A percentile compares a stretch with the other conserved stretches of the same genome.
Conservation (phyloP, 2,329 filamentous ascomycete genomes). For the Fusarium sterilihyphosum region DNA sequence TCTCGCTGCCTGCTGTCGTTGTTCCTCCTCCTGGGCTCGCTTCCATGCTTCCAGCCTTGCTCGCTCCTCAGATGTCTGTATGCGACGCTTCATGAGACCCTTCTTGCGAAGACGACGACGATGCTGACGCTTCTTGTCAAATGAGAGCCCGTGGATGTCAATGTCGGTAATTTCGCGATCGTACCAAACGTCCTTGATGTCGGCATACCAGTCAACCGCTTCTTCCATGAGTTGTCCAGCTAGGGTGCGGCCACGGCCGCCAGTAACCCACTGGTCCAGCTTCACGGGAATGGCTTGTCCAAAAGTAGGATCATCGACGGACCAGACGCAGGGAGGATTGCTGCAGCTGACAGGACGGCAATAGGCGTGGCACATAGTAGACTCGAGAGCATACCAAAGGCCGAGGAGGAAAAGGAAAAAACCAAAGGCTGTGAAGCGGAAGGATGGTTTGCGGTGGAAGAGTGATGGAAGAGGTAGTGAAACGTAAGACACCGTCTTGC, state of each 20-base stretch:
- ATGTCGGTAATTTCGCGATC: conserved; percentile 57
- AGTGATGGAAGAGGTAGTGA: conserved; percentile 59
- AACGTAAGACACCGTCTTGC: conserved; percentile 48
- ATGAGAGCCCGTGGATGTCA: conserved; percentile 56
- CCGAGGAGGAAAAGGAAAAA: conserved; percentile 54
- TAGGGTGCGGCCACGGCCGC: conserved; percentile 58
- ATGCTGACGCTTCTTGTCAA: conserved; percentile 59
- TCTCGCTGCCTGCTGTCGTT: conserved; percentile 52
- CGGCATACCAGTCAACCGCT: conserved; percentile 58
- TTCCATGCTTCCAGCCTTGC: conserved; percentile 59
- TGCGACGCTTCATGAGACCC: conserved; percentile 52
- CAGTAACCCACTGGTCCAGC: conserved; percentile 68
- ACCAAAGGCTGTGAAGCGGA: conserved; percentile 61
- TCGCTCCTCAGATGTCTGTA: conserved; percentile 52
- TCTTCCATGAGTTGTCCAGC: conserved; percentile 54
- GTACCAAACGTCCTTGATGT: conserved; percentile 57
- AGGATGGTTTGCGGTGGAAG: conserved; percentile 55
- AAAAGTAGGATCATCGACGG: conserved; percentile 67
- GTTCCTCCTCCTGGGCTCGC: conserved; percentile 51
- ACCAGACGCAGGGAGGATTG: conserved; percentile 62
- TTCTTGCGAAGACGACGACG: conserved; percentile 61
- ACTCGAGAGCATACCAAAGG: conserved; percentile 66
- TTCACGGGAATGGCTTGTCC: conserved; percentile 70
- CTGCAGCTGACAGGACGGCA: conserved; percentile 65
- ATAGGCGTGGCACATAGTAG: conserved; percentile 62